Conservation (phyloP, 1,139 yeast genomes). For the Hyphopichia wangnamkhiaoensis region DNA sequence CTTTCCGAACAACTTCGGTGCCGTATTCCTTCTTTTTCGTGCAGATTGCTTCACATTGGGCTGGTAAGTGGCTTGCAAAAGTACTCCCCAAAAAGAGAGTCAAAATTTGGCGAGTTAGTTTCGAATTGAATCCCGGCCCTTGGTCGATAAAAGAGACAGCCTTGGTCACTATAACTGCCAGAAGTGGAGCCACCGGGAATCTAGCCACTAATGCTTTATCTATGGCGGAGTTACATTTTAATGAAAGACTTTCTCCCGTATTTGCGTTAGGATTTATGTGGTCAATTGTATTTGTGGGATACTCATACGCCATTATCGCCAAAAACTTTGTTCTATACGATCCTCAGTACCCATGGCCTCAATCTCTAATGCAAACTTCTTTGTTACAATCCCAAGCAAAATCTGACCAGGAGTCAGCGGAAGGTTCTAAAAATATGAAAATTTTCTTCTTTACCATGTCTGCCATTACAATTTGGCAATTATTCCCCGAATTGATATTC, state of each 20-base stretch:
- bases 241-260: constrained; percentile 27
- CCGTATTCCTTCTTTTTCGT: constrained; percentile 49
- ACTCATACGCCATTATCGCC: constrained; percentile 48
- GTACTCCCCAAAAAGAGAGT: constrained; percentile 29
- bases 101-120: constrained; percentile 17
- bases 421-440: constrained; percentile 31
- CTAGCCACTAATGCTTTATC: constrained; percentile 44
- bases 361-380: constrained; percentile 49
- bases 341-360: constrained; percentile 47
- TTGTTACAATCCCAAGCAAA: constrained; percentile 36
- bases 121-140: constrained; percentile 45
- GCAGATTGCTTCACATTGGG: constrained; percentile 44
- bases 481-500: constrained; percentile 43
- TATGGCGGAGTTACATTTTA: constrained; percentile 41
- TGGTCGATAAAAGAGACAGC: constrained; percentile 50
- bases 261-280: constrained; percentile 44
- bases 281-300: constrained; percentile 49
- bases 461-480: constrained; percentile 40
- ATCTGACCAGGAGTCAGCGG: constrained; percentile 17
- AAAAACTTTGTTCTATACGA: constrained; percentile 42
- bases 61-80: constrained; percentile 41
- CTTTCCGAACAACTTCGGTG: constrained; percentile 48
- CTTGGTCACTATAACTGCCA: constrained; percentile 45
- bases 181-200: constrained; percentile 49
- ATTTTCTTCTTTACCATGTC: constrained; percentile 30